Percentiles rank a stretch among this genome's conserved stretches.
Evolutionary conservation across 139 green algal species (phyloP).

Genomic region (Chlorella vulgaris): DNA sequence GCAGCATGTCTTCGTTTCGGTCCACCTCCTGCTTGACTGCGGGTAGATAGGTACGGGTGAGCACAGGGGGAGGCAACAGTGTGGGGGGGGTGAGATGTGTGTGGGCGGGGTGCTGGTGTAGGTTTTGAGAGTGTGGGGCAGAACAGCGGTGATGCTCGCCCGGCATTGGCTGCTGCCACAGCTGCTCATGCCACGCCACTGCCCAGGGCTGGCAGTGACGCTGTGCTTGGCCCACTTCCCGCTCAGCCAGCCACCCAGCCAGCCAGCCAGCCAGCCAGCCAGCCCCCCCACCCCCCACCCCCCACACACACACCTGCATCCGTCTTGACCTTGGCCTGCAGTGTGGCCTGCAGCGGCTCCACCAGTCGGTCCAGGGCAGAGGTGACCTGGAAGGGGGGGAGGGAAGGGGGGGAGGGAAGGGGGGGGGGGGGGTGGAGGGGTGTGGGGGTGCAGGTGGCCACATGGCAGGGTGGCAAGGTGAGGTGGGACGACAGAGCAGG

Average conservation of each 20-base stretch:
- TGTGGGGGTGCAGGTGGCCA: no score
- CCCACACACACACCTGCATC: conserved; percentile 59
- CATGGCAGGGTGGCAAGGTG: neutral
- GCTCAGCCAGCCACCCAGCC: no score
- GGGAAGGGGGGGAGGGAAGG: neutral
- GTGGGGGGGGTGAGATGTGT: neutral
- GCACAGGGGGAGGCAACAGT: neutral
- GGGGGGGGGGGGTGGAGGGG: neutral
- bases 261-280: no score
- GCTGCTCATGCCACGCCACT: no score
- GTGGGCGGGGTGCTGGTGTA: neutral
- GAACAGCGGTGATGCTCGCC: no score
- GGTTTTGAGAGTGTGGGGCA: no score
- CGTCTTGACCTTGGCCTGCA: conserved; percentile 80
- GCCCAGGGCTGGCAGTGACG: no score
- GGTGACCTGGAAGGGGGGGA: conserved; percentile 38
- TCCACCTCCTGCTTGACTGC: conserved; percentile 98
- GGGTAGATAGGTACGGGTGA: neutral
- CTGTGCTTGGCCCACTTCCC: no score
- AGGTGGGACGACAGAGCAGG: neutral
- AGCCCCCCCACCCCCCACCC: no score
- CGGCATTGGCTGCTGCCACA: no score
- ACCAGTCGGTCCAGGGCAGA: conserved; percentile 73
- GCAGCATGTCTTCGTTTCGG: conserved; percentile 96
- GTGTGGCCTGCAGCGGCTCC: conserved; percentile 88